Evolutionary conservation across 257 asterid species (phyloP).

Genomic region (Solanum paucissectum): DNA sequence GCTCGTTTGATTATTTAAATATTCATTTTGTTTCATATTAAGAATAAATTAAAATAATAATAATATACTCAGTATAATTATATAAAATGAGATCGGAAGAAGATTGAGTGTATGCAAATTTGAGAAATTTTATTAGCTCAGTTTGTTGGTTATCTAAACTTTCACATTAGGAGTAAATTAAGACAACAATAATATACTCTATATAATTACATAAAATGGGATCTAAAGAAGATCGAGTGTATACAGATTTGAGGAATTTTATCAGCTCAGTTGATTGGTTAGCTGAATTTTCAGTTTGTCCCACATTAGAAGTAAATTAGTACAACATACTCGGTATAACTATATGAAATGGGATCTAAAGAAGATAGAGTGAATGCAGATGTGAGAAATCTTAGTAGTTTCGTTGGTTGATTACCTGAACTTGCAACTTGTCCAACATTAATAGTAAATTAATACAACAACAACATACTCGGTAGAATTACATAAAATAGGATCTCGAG

Average conservation of each 20-base stretch:
- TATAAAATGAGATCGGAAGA: not conserved
- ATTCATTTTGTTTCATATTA: too few species aligned
- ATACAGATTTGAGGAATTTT: not conserved
- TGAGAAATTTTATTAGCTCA: not conserved
- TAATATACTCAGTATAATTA: not conserved
- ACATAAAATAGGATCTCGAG: fast-evolving
- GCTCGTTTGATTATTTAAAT: too few species aligned
- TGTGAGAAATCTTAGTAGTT: too few species aligned
- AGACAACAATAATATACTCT: not conserved
- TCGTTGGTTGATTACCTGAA: not conserved
- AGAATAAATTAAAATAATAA: too few species aligned
- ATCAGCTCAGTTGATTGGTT: not conserved
- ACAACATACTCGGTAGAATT: not conserved
- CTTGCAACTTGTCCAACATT: too few species aligned
- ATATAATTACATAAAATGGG: not conserved
- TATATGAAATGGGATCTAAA: too few species aligned
- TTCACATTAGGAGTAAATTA: not conserved
- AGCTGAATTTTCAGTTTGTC: too few species aligned
- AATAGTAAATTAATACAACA: too few species aligned
- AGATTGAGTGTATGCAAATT: not conserved
- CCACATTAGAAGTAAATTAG: too few species aligned
- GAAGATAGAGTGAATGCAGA: too few species aligned
- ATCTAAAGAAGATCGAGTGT: not conserved
- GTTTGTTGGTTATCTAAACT: not conserved
- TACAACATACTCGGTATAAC: too few species aligned